Percentiles rank a stretch among this genome's conserved stretches.
Evolutionary conservation across 2,329 filamentous ascomycete species (phyloP).

Genomic region (Chalaropsis ovoidea): DNA sequence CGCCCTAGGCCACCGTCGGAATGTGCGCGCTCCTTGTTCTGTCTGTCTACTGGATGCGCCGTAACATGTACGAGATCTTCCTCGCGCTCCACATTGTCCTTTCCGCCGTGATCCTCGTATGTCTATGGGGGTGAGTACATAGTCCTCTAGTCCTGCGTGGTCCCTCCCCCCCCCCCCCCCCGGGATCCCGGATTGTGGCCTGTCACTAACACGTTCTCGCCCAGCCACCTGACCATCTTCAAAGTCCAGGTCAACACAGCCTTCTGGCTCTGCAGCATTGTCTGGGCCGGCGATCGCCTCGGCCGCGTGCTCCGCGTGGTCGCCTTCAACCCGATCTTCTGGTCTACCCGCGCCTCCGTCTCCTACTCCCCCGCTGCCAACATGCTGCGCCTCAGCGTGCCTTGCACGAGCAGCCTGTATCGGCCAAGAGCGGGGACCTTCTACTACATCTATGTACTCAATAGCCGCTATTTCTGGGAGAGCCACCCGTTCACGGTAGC

Average conservation of each 20-base stretch:
- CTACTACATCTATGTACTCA: constrained; percentile 39
- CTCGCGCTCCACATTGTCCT: constrained; percentile 43
- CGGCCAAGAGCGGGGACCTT: constrained; percentile 36
- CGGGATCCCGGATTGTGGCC: constrained; percentile 17
- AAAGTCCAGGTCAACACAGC: constrained; percentile 30
- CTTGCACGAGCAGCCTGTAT: constrained; percentile 32
- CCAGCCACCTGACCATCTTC: constrained; percentile 45
- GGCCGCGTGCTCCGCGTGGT: constrained; percentile 38
- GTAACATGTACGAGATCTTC: constrained; percentile 45
- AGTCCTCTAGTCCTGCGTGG: background rate
- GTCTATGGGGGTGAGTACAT: constrained; percentile 42
- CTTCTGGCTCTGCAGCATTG: constrained; percentile 41
- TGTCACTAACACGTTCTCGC: constrained; percentile 26
- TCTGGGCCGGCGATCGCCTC: constrained; percentile 44
- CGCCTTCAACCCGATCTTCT: constrained; percentile 34
- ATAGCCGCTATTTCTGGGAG: constrained; percentile 38
- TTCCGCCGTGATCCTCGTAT: constrained; percentile 40
- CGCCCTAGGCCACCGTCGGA: constrained; percentile 34
- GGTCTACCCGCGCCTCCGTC: constrained; percentile 32
- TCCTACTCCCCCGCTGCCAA: constrained; percentile 35
- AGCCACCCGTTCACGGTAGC: constrained; percentile 44
- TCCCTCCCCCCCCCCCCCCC: too few species aligned
- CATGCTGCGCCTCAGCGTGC: constrained; percentile 36
- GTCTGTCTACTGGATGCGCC: constrained; percentile 44
- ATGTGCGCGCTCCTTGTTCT: constrained; percentile 40